phyloP scores from a whole-genome alignment of 1,139 yeast species.

The Magnusiomyces paraingens region DNA sequence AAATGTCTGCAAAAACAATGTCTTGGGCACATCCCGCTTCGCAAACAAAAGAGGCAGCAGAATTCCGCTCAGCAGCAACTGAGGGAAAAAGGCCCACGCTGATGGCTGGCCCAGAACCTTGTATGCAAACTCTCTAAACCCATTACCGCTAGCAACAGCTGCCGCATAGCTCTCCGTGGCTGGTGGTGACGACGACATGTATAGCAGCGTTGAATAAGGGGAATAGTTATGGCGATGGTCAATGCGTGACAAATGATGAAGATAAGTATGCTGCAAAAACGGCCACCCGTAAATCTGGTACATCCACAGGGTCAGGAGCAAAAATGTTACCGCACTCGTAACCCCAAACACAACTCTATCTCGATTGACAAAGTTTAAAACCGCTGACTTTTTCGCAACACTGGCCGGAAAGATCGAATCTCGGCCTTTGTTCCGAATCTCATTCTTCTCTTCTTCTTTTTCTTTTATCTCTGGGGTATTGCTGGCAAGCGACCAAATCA shows the following conservation, averaged over 20 bases:
- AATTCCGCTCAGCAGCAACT: conserved; percentile 52
- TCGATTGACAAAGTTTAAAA: conserved; percentile 36
- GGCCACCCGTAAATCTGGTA: conserved; percentile 63
- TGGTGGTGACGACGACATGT: conserved; percentile 39
- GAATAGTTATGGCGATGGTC: conserved; percentile 97
- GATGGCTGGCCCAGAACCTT: conserved; percentile 31
- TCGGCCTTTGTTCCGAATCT: neutral
- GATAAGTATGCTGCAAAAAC: conserved; percentile 69
- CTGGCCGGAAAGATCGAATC: neutral
- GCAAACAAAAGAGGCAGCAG: conserved; percentile 58
- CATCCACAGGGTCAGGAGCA: conserved; percentile 49
- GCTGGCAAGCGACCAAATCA: conserved; percentile 34
- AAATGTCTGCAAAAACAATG: conserved; percentile 82
- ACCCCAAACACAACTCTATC: conserved; percentile 44
- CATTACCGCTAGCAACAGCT: conserved; percentile 15
- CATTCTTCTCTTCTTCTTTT: neutral
- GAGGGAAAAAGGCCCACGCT: conserved; percentile 73
- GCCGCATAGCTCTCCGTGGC: conserved; percentile 19
- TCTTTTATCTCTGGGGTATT: conserved; percentile 10
- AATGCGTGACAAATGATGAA: conserved; percentile 73
- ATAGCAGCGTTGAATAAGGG: conserved; percentile 70
- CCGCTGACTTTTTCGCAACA: neutral
- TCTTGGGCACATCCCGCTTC: conserved; percentile 47
- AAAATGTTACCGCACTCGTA: conserved; percentile 41
- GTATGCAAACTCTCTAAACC: conserved; percentile 10